Evolutionary conservation across 345 rosid genomes (phyloP), one percentile per base, ranked within the genome.

Genomic region (Firmiana major): DNA sequence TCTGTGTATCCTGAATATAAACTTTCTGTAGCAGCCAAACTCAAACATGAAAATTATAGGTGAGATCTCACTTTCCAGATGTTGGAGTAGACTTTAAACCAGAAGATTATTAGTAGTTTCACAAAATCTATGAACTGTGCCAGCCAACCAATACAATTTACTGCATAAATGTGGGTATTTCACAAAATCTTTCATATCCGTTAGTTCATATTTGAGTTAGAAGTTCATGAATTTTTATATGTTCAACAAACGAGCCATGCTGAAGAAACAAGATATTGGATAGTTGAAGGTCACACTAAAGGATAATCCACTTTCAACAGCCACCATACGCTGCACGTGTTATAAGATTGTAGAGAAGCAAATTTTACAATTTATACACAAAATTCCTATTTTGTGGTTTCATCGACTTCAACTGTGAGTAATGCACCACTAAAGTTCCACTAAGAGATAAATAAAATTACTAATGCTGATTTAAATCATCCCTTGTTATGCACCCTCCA

Each of bases 401-500:
- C 15, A 42, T 42, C 21, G 31, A 21, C 34, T 66, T 42, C 53
- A 43, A 42, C 71, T n/a, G 2, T 9, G 21, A 8, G 62, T 57
- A 21, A 21, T 12, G 13, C 10, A 17, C 42, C 21, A 34, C 12
- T 19, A 19, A 36, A 64, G 26, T 64, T 36, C 13, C 48, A 40
- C 16, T n/a, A 19, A 19, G 21, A 36, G 8, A 21, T 19, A 17
- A 36, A 64, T 64, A 38, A 21, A 19, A 17, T 40, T 17, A 38
- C 7, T 3, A 6, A 49, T 21, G 17, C 58, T 26, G 21, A 8
- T 69, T 15, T 46, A 7, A 77, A 31, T 57, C 17, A 38, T 64
- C 48, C 7, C 22, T 48, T 49, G 60, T 73, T 73, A 85, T 22
- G 19, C 82, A 28, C 66, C 79, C 53, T 67, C 70, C 57, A n/a